These are phyloP conservation scores for Cladochytrium tenue DNA, from an alignment of 371 early-diverging fungal species.

Conservation along the genomic window DNA sequence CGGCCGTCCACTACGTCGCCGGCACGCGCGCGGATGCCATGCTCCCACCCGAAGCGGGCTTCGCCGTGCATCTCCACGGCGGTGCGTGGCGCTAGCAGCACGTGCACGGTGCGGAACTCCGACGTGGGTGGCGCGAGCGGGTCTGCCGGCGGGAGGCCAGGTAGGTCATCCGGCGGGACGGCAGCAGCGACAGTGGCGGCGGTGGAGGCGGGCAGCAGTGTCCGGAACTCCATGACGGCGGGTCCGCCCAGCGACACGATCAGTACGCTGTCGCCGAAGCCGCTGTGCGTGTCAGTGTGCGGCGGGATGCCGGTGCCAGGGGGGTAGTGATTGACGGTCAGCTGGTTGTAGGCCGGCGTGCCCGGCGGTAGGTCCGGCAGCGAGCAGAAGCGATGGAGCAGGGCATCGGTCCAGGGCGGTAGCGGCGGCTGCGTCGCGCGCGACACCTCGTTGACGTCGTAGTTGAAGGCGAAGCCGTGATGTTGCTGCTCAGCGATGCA, in stretches of 20 bases:
- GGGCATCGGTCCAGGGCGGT: conserved; percentile 28
- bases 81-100: conserved; percentile 45
- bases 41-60: conserved; percentile 51
- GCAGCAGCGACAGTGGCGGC: neutral
- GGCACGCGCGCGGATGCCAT: conserved; percentile 47
- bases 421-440: conserved; percentile 17
- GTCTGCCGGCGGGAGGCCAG: too few species aligned
- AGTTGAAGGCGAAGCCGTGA: conserved; percentile 46
- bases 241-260: conserved; percentile 38
- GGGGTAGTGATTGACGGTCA: conserved; percentile 54
- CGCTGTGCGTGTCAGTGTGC: conserved; percentile 50
- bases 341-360: conserved; percentile 34
- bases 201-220: neutral
- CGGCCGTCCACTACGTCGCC: conserved; percentile 48
- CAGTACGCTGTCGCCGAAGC: conserved; percentile 40
- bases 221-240: conserved; percentile 48
- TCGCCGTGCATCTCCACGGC: conserved; percentile 46
- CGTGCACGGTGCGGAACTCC: conserved; percentile 9
- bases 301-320: conserved; percentile 55
- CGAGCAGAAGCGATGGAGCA: conserved; percentile 27
- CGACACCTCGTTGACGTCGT: conserved; percentile 29
- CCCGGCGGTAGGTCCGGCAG: neutral
- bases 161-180: neutral
- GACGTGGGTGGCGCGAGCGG: too few species aligned
- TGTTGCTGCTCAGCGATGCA: conserved; percentile 25